Evolutionary conservation across 2,329 filamentous ascomycete species (phyloP), one percentile per base, ranked within the genome.

Genomic region (Madurella fahalii): DNA sequence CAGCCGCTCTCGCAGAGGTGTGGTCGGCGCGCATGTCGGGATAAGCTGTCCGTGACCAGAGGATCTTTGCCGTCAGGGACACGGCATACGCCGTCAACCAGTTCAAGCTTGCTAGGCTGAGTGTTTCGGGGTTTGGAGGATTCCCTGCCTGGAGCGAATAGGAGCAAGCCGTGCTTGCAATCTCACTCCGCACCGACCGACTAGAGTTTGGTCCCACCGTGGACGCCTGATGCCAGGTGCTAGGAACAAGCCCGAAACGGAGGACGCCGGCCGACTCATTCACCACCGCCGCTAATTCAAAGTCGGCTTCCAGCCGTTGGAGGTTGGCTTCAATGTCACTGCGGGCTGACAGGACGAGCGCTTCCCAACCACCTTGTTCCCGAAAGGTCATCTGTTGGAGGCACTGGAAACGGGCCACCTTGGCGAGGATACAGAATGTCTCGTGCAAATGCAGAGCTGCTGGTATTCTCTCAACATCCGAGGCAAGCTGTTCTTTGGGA

Each of bases 361-460:
- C 40, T 50, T 47, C 9, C 31, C 52, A 11, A 30, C 37, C 4
- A 32, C 50, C 13, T 44, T 43, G 16, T 50, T 50, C 50, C 9
- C 18, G 17, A 16, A 25, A 37, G 16, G 50, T 42, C 5, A 5
- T 37, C 5, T 45, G 47, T 9, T 37, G 40, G n/a, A 49, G 15
- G 4, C 40, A 50, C 7, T 51, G 57, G 46, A 55, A 59, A 8
- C 51, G 51, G 12, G 57, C 13, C 34, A 59, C 57, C 37, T 34
- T 42, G 16, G 48, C 40, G 9, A 53, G 42, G 5, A 60, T 42
- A 25, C 54, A 49, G 17, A 60, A 58, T 13, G 52, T 50, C 39
- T 60, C 52, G 50, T 60, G 58, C 31, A 58, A 25, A 40, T 51
- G 58, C 18, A 58, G 15, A 16, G 52, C 43, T 13, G 48, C 53